Conservation (phyloP, 345 rosid species). For the Hibiscus trionum region DNA sequence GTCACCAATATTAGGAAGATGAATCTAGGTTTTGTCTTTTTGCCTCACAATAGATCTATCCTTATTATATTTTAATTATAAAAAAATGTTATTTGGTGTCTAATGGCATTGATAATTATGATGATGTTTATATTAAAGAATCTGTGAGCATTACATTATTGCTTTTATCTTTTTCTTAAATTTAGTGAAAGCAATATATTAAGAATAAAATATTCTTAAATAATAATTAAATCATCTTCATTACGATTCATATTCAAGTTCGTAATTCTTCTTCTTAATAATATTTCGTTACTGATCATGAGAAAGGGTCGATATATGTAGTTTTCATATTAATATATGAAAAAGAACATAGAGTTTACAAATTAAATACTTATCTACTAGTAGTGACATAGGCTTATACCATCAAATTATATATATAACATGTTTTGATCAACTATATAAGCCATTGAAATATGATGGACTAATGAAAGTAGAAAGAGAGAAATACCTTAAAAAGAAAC, state of each 20-base stretch:
- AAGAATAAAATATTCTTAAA: too few relatives aligned
- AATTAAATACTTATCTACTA: not conserved
- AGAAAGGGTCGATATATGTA: not conserved
- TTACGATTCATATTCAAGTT: too few relatives aligned
- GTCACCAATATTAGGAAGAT: conserved; percentile 36
- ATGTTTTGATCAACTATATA: not conserved
- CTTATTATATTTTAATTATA: conserved; percentile 15
- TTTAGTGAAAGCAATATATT: too few relatives aligned
- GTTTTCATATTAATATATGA: not conserved
- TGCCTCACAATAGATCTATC: conserved; percentile 26
- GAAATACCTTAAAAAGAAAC: not conserved
- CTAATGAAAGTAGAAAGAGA: not conserved
- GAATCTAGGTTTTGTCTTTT: conserved; percentile 42
- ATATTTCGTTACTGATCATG: not conserved
- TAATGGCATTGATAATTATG: not conserved
- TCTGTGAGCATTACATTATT: too few relatives aligned
- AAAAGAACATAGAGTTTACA: conserved; percentile 1
- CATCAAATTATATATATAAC: conserved; percentile 4
- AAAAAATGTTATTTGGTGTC: not conserved
- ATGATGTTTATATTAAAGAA: too few relatives aligned
- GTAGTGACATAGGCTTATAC: conserved; percentile 5
- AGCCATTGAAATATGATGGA: not conserved
- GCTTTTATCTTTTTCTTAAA: too few relatives aligned
- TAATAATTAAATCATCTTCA: too few relatives aligned
- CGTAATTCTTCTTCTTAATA: too few relatives aligned